These are phyloP conservation scores for Balansia obtecta DNA, from an alignment of 2,329 filamentous ascomycete species.

Conservation along the genomic window DNA sequence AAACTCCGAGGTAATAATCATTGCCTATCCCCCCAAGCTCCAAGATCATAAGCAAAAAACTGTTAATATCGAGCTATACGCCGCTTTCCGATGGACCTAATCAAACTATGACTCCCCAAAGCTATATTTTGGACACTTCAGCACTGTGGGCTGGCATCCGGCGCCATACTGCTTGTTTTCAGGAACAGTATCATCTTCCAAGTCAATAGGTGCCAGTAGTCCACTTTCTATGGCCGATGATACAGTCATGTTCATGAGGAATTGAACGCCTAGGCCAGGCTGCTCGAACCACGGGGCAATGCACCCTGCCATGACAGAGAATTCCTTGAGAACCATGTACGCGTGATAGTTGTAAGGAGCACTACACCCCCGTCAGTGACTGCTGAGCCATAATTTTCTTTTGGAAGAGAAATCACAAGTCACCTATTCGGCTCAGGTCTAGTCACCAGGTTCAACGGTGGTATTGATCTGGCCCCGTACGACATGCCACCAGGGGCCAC, in stretches of 20 bases:
- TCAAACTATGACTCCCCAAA: neutral
- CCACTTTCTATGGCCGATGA: neutral
- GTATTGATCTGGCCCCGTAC: neutral
- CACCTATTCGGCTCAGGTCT: neutral
- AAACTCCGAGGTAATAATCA: no score
- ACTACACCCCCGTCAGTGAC: neutral
- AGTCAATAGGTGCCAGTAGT: neutral
- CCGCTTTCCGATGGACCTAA: no score
- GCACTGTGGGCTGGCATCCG: neutral
- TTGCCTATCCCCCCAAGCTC: no score
- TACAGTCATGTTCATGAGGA: neutral
- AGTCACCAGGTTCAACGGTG: neutral
- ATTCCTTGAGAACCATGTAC: neutral
- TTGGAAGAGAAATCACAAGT: neutral
- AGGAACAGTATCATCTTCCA: no score
- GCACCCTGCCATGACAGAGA: neutral
- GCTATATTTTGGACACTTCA: neutral
- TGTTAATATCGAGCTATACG: no score
- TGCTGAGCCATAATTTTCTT: neutral
- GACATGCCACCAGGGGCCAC: neutral
- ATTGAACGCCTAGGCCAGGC: neutral
- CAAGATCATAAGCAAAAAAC: no score
- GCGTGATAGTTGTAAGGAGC: neutral
- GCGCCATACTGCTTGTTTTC: neutral
- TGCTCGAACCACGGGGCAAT: constrained; percentile 2